Conservation (phyloP, 345 rosid genomes). For the Cardamine resedifolia region DNA sequence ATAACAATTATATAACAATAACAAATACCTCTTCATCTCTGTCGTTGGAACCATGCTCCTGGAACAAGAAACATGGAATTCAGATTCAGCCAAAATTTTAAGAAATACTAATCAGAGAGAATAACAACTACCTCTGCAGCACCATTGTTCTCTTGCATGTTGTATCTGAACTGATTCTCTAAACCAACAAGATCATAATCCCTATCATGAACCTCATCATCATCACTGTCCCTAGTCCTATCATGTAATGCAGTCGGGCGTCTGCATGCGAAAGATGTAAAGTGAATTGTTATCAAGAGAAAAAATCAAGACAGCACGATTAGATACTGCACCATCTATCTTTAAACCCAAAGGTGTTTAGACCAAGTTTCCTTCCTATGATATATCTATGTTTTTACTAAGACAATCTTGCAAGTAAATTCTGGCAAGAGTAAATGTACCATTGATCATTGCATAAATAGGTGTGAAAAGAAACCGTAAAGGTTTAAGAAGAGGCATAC, state of each 20-base stretch:
- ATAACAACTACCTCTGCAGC: conserved; percentile 64
- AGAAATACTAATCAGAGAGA: background rate
- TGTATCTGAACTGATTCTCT: conserved; percentile 89
- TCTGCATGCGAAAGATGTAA: conserved; percentile 44
- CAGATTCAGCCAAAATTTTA: conserved; percentile 7
- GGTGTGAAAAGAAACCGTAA: background rate
- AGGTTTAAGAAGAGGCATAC: conserved; percentile 43
- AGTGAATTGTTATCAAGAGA: background rate
- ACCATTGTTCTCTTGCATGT: conserved; percentile 82
- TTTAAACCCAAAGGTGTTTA: background rate
- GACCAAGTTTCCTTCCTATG: conserved; percentile 10
- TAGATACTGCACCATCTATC: conserved; percentile 1
- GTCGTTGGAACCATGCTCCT: conserved; percentile 75
- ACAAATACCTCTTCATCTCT: conserved; percentile 80
- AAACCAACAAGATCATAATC: conserved; percentile 93
- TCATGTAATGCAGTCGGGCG: conserved; percentile 97
- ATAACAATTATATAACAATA: background rate
- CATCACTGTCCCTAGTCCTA: conserved; percentile 94
- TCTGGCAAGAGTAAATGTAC: conserved; percentile 5
- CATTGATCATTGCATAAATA: conserved; percentile 2
- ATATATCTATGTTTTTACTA: background rate
- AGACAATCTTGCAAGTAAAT: background rate
- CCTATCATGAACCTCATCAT: conserved; percentile 86
- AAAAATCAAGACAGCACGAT: background rate
- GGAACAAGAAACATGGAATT: conserved; percentile 35